Conservation (phyloP, 805 yeast species). For the Cyberlindnera maritima region DNA sequence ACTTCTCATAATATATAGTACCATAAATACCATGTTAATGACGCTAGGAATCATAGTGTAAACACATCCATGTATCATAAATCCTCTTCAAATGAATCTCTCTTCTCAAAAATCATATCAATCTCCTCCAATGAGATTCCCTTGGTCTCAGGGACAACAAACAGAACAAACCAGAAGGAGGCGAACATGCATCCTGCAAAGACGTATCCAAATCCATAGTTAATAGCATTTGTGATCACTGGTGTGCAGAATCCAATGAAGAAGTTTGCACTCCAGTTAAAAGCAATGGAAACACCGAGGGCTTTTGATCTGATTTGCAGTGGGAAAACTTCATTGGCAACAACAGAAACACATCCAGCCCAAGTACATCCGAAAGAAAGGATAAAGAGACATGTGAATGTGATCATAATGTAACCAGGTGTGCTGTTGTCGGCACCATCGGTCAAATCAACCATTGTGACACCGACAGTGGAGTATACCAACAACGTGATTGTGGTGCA, state of each 20-base stretch:
- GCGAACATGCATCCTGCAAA: conserved; percentile 46
- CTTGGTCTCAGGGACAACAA: conserved; percentile 75
- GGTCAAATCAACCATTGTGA: conserved; percentile 35
- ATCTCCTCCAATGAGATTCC: conserved; percentile 80
- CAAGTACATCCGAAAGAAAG: conserved; percentile 53
- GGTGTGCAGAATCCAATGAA: conserved; percentile 63
- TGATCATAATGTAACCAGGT: conserved; percentile 53
- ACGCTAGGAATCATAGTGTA: no score
- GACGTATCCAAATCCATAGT: conserved; percentile 61
- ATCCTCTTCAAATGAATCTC: conserved; percentile 1
- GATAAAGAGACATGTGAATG: conserved; percentile 51
- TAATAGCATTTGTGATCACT: conserved; percentile 50
- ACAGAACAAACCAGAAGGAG: conserved; percentile 41
- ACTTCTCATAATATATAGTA: no score
- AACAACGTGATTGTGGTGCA: conserved; percentile 52
- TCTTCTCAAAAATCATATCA: conserved; percentile 50
- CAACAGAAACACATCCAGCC: conserved; percentile 51
- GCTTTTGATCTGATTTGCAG: conserved; percentile 60
- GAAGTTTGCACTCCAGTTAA: conserved; percentile 51
- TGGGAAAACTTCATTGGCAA: conserved; percentile 47
- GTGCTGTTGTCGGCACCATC: conserved; percentile 27
- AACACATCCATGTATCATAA: no score
- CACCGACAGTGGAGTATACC: conserved; percentile 47
- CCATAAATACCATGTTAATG: no score
- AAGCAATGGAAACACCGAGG: conserved; percentile 53